Conservation (phyloP, 1,284 basidiomycete genomes). For the Wallemia mellicola region DNA sequence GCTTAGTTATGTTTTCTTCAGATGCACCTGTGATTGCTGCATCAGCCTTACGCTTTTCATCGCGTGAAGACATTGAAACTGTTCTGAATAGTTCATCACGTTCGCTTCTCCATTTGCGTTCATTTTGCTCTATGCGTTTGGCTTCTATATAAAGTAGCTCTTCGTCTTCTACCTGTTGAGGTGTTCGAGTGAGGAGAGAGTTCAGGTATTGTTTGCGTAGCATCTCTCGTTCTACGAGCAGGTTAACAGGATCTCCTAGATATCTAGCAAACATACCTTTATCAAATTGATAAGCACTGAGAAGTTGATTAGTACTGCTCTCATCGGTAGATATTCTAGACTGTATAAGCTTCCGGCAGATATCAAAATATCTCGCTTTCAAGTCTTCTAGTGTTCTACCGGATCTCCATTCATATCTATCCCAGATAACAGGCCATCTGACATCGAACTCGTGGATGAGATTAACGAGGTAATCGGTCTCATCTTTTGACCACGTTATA, state of each 20-base stretch:
- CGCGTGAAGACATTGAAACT: constrained; percentile 3
- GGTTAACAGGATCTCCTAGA: background rate
- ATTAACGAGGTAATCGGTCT: constrained; percentile 75
- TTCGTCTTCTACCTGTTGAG: constrained; percentile 75
- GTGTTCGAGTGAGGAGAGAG: constrained; percentile 55
- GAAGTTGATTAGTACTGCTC: constrained; percentile 29
- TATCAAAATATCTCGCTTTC: constrained; percentile 78
- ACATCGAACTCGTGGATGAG: constrained; percentile 56
- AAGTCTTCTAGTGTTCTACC: constrained; percentile 31
- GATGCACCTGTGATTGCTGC: background rate
- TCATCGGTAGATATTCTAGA: constrained; percentile 53
- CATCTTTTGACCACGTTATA: constrained; percentile 65
- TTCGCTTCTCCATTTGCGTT: constrained; percentile 59
- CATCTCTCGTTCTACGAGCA: constrained; percentile 42
- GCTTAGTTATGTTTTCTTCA: background rate
- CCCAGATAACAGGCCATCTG: constrained; percentile 67
- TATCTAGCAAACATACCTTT: constrained; percentile 25
- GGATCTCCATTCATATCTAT: constrained; percentile 42
- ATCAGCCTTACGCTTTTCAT: constrained; percentile 4
- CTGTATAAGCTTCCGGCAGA: constrained; percentile 62
- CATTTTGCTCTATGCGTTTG: constrained; percentile 74
- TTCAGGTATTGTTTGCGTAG: constrained; percentile 66
- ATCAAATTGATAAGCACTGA: constrained; percentile 50
- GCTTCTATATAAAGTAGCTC: constrained; percentile 84
- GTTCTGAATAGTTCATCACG: constrained; percentile 30